Percentiles rank a stretch among this genome's conserved stretches.
These are phyloP conservation scores for Blastomyces emzantsi DNA, from an alignment of 2,329 filamentous ascomycete species.

Conservation along the genomic window DNA sequence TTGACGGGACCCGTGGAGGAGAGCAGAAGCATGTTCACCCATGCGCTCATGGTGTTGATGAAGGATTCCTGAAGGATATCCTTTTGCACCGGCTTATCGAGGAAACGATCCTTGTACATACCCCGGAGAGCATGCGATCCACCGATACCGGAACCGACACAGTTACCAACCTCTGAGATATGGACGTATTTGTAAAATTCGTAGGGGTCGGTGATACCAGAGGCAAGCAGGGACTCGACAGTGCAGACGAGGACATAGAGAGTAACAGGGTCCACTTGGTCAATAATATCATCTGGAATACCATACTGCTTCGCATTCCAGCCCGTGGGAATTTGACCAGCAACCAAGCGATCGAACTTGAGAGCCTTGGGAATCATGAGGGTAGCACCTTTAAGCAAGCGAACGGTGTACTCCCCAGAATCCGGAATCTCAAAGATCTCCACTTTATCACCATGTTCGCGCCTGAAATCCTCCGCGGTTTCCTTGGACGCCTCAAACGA, in stretches of 20 bases:
- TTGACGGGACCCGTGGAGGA: slow-evolving; percentile 98
- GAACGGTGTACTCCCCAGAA: slow-evolving; percentile 87
- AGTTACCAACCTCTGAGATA: slow-evolving; percentile 96
- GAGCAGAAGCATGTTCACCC: slow-evolving; percentile 98
- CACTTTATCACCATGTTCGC: slow-evolving; percentile 93
- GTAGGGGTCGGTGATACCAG: slow-evolving; percentile 96
- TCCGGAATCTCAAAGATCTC: slow-evolving; percentile 94
- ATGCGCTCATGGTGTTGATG: slow-evolving; percentile 99
- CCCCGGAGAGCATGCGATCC: slow-evolving; percentile 84
- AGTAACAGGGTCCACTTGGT: slow-evolving; percentile 93
- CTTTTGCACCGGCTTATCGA: slow-evolving; percentile 96
- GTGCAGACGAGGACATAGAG: slow-evolving; percentile 92
- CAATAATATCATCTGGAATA: slow-evolving; percentile 94
- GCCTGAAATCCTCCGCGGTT: slow-evolving; percentile 93
- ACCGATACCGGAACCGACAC: slow-evolving; percentile 96
- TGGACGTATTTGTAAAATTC: slow-evolving; percentile 99
- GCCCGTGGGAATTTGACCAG: slow-evolving; percentile 91
- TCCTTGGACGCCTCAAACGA: slow-evolving; percentile 97
- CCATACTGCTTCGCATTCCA: slow-evolving; percentile 97
- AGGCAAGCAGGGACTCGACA: slow-evolving; percentile 78
- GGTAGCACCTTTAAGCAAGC: slow-evolving; percentile 88
- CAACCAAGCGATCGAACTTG: slow-evolving; percentile 92
- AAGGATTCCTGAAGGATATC: slow-evolving; percentile 99
- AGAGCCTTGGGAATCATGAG: slow-evolving; percentile 96
- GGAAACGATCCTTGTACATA: slow-evolving; percentile 97